A percentile compares a stretch with the other conserved stretches of the same genome.
phyloP scores from a whole-genome alignment of 495 filamentous ascomycete species.

The Hypoxylon perforatum region DNA sequence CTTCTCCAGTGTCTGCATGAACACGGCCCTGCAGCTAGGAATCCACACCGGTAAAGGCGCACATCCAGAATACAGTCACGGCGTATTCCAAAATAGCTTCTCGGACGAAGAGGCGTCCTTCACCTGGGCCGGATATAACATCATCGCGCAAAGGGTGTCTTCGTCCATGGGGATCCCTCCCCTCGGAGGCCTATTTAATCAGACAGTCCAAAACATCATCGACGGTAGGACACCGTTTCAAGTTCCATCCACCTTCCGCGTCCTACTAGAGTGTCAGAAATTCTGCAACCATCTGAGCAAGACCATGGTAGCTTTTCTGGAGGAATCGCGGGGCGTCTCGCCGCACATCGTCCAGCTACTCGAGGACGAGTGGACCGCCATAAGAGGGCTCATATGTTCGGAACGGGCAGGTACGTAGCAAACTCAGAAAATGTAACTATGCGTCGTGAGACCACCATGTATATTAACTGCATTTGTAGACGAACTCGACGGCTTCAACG shows the following conservation, averaged over 20 bases:
- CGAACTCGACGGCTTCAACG: constrained; percentile 55
- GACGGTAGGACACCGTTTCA: constrained; percentile 50
- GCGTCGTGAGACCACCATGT: not conserved
- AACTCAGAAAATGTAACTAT: not conserved
- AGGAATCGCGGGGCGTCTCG: constrained; percentile 54
- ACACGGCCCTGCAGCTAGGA: constrained; percentile 52
- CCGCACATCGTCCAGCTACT: constrained; percentile 53
- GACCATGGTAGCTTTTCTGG: constrained; percentile 53
- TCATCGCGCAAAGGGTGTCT: constrained; percentile 54
- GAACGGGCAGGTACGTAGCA: constrained; percentile 51
- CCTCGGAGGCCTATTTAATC: constrained; percentile 52
- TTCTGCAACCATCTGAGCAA: constrained; percentile 54
- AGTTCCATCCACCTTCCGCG: constrained; percentile 52
- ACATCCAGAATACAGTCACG: constrained; percentile 54
- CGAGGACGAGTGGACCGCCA: constrained; percentile 56
- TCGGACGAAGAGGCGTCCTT: constrained; percentile 57
- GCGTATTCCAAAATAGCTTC: constrained; percentile 45
- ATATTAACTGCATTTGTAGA: constrained; percentile 9
- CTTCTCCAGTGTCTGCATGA: constrained; percentile 53
- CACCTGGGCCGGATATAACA: constrained; percentile 59
- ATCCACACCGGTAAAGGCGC: constrained; percentile 55
- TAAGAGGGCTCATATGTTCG: constrained; percentile 53
- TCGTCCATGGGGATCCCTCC: constrained; percentile 54
- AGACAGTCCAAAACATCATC: constrained; percentile 52
- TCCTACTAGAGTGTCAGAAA: constrained; percentile 55